phyloP scores from a whole-genome alignment of 441 rosid genomes.

The Mallotus repandus region DNA sequence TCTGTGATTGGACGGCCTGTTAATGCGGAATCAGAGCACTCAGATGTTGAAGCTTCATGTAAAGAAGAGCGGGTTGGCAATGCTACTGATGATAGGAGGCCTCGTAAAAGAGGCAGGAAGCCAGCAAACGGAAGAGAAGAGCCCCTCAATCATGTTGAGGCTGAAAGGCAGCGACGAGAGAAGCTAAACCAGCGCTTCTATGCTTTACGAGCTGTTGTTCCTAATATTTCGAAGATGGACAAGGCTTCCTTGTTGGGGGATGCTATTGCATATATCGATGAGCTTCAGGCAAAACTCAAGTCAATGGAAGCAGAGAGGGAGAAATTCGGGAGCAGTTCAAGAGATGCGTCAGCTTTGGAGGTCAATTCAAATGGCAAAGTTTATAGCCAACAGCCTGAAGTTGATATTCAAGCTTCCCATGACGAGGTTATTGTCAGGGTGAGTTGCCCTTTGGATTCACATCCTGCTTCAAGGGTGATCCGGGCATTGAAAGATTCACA shows the following conservation, averaged over 20 bases:
- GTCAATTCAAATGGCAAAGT: constrained; percentile 33
- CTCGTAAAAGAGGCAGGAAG: constrained; percentile 73
- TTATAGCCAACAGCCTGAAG: constrained; percentile 37
- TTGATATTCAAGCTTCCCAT: constrained; percentile 55
- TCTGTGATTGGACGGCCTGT: constrained; percentile 38
- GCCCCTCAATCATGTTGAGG: constrained; percentile 77
- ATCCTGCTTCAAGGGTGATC: constrained; percentile 73
- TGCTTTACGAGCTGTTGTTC: constrained; percentile 69
- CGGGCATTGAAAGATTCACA: constrained; percentile 65
- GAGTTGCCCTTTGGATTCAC: constrained; percentile 67
- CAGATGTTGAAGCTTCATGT: constrained; percentile 68
- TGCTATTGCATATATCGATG: constrained; percentile 66
- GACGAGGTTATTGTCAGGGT: constrained; percentile 69
- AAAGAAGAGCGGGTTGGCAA: constrained; percentile 44
- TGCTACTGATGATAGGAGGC: constrained; percentile 58
- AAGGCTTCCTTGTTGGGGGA: constrained; percentile 71
- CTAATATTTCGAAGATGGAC: constrained; percentile 84
- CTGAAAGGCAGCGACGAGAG: constrained; percentile 77
- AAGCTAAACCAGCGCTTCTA: constrained; percentile 72
- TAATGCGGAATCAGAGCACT: constrained; percentile 56
- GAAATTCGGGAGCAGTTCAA: constrained; percentile 49
- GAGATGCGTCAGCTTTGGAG: constrained; percentile 39
- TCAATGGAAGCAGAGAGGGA: constrained; percentile 57
- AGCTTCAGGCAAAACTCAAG: constrained; percentile 64
- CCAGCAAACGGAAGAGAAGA: constrained; percentile 77